These are phyloP conservation scores for Rossbeevera mucosa DNA, from an alignment of 768 basidiomycete species.

Conservation along the genomic window DNA sequence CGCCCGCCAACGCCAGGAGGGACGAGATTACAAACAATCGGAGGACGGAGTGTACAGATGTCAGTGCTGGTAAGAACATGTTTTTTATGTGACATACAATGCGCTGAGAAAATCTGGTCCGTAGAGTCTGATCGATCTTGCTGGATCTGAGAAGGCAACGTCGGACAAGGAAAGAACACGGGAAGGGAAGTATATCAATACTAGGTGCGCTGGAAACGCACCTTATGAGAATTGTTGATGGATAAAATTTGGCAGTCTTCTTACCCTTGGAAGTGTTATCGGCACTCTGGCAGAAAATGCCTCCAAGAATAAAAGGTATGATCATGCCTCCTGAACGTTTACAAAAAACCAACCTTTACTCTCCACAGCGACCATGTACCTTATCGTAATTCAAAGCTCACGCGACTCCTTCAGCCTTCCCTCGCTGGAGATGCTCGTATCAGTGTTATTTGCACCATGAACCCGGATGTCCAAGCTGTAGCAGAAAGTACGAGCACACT, in stretches of 20 bases:
- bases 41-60: slow-evolving; percentile 74
- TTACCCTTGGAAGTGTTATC: slow-evolving; percentile 92
- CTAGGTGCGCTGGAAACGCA: slow-evolving; percentile 43
- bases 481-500: slow-evolving; percentile 86
- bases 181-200: slow-evolving; percentile 97
- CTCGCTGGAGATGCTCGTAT: slow-evolving; percentile 94
- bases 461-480: slow-evolving; percentile 74
- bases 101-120: slow-evolving; percentile 1
- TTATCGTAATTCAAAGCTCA: slow-evolving; percentile 93
- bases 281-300: slow-evolving; percentile 88
- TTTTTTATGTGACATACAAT: not conserved
- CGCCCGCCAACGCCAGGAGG: slow-evolving; percentile 53
- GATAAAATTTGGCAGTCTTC: slow-evolving; percentile 46
- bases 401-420: slow-evolving; percentile 90
- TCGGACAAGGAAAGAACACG: slow-evolving; percentile 93
- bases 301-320: slow-evolving; percentile 65
- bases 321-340: not conserved
- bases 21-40: slow-evolving; percentile 67
- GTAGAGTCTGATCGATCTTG: slow-evolving; percentile 90
- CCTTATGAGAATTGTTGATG: not conserved
- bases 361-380: slow-evolving; percentile 76
- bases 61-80: slow-evolving; percentile 56
- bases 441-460: slow-evolving; percentile 93
- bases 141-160: slow-evolving; percentile 94
- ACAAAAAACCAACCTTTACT: not conserved